These are phyloP conservation scores for Metrosideros polymorpha DNA, from an alignment of 441 rosid species.

Conservation along the genomic window DNA sequence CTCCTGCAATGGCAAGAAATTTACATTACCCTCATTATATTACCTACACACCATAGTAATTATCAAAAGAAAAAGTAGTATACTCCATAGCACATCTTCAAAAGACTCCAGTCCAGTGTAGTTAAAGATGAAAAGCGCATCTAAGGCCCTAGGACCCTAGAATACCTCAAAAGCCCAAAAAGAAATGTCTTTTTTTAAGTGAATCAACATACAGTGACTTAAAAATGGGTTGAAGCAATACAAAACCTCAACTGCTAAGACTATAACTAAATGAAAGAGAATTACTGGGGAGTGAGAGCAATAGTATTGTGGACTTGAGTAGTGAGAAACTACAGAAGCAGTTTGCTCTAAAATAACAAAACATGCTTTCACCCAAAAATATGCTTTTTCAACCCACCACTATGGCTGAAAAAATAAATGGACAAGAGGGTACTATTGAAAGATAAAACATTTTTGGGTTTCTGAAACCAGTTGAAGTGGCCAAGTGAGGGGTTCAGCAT, in stretches of 20 bases:
- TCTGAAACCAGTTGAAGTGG: background rate
- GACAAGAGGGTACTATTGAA: background rate
- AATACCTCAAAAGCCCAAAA: background rate
- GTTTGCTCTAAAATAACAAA: background rate
- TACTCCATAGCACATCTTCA: background rate
- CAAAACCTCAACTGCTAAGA: background rate
- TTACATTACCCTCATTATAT: background rate
- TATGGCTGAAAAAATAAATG: background rate
- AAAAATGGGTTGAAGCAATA: background rate
- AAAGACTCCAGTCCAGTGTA: background rate
- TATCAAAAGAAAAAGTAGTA: background rate
- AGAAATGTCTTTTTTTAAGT: background rate
- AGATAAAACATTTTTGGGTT: background rate
- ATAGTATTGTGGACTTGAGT: background rate
- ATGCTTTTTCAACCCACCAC: background rate
- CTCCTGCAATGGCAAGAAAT: conserved; percentile 36
- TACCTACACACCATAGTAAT: background rate
- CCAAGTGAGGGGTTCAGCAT: background rate
- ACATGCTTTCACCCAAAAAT: background rate
- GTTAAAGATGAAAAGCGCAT: background rate
- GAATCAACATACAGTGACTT: background rate
- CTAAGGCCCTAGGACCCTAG: background rate
- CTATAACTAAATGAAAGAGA: background rate
- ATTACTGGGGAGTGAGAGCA: background rate
- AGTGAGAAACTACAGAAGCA: background rate